Conservation (phyloP, 208 protist species). For the Acanthamoeba divionensis region DNA sequence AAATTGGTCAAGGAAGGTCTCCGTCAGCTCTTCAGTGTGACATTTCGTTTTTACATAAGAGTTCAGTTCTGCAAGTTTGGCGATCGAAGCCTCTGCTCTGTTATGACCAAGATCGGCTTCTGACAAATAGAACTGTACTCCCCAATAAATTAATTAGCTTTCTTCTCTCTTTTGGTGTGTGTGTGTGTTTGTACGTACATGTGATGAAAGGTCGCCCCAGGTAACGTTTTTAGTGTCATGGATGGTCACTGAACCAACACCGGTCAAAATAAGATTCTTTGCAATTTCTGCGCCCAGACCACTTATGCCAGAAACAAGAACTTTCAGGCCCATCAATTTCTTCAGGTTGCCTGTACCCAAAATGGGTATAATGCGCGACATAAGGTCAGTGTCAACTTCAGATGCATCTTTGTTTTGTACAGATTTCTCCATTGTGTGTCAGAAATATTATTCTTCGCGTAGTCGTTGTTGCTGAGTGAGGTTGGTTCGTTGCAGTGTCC, state of each 20-base stretch:
- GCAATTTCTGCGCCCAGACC: constrained; percentile 91
- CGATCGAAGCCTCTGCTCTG: constrained; percentile 68
- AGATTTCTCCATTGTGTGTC: no score
- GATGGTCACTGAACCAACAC: constrained; percentile 87
- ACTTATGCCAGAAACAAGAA: constrained; percentile 81
- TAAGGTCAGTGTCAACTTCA: constrained; percentile 41
- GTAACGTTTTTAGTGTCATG: constrained; percentile 75
- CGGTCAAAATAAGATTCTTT: constrained; percentile 90
- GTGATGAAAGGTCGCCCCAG: constrained; percentile 80
- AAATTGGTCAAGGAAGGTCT: constrained; percentile 68
- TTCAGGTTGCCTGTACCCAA: constrained; percentile 88
- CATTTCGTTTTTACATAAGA: constrained; percentile 75
- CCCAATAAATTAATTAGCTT: not conserved
- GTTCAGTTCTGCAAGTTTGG: constrained; percentile 88
- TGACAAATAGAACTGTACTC: constrained; percentile 85
- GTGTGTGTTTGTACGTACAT: constrained; percentile 61
- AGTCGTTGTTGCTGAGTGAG: no score
- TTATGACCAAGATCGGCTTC: constrained; percentile 84
- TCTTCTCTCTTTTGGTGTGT: not conserved
- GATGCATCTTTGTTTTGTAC: constrained; percentile 17
- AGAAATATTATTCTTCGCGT: no score
- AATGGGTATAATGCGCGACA: constrained; percentile 63
- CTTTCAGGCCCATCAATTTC: constrained; percentile 73
- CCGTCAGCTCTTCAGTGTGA: constrained; percentile 62
- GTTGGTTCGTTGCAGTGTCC: no score